These are phyloP conservation scores for Sporothrix curviconia DNA, from an alignment of 2,329 filamentous ascomycete genomes.

Conservation along the genomic window DNA sequence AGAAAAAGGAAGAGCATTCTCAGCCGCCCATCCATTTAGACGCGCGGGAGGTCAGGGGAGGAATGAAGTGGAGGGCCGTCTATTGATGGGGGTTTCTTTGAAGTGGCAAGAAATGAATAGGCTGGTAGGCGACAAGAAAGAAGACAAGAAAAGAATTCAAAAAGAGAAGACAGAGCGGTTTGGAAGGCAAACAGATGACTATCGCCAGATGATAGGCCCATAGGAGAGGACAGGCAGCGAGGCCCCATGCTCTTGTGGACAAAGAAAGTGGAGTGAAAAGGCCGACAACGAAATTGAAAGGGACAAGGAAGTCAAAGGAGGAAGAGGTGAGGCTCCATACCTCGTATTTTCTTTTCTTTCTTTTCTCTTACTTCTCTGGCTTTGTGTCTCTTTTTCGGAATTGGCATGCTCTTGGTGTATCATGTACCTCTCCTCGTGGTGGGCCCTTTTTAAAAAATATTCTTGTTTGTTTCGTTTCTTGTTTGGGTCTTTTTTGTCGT, in stretches of 20 bases:
- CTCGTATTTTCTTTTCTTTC: neutral
- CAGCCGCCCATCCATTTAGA: no score
- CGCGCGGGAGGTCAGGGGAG: neutral
- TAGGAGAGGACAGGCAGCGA: neutral
- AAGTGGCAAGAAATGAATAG: no score
- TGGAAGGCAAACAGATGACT: neutral
- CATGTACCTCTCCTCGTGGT: no score
- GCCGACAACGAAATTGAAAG: neutral
- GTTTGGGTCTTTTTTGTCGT: neutral
- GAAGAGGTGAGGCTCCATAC: neutral
- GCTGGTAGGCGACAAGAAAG: no score
- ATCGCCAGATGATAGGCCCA: slow-evolving; percentile 1
- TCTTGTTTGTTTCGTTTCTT: neutral
- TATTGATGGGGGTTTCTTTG: neutral
- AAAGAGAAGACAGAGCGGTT: neutral
- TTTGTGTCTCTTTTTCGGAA: neutral
- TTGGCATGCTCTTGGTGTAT: neutral
- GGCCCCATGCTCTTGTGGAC: neutral
- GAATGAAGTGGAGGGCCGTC: no score
- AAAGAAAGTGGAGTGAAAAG: neutral
- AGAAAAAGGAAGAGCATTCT: no score
- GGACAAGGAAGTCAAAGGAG: neutral
- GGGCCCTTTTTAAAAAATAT: no score
- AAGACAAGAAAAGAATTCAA: no score
- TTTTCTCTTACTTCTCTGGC: no score